phyloP scores from a whole-genome alignment of 345 rosid species.

The Citrus hindsii region DNA sequence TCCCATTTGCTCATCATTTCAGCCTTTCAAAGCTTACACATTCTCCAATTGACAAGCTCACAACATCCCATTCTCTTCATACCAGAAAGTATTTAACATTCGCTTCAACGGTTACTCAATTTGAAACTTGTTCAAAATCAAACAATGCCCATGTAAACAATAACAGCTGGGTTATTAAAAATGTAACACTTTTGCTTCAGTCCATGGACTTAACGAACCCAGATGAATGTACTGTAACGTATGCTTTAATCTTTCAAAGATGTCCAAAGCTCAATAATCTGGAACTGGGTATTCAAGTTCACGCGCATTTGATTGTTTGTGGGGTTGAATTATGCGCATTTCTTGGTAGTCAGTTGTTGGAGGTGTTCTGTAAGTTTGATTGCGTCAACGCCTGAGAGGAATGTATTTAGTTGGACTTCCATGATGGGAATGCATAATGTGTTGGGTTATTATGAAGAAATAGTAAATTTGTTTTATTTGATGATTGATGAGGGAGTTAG shows the following conservation, averaged over 20 bases:
- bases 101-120: not conserved
- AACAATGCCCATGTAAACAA: not conserved
- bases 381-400: not conserved
- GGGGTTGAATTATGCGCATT: constrained; percentile 8
- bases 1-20: not conserved
- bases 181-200: constrained; percentile 1
- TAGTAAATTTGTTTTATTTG: constrained; percentile 7
- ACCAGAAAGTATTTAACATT: not conserved
- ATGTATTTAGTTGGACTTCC: constrained; percentile 10
- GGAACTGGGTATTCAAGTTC: constrained; percentile 7
- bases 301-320: constrained; percentile 1
- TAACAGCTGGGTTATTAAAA: not conserved
- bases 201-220: constrained; percentile 1
- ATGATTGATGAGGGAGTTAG: constrained; percentile 4
- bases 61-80: not conserved
- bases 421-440: constrained; percentile 7
- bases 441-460: constrained; percentile 6
- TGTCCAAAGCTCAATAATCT: not conserved
- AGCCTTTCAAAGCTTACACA: not conserved
- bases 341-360: constrained; percentile 8
- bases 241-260: constrained; percentile 5
- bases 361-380: not conserved
- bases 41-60: not conserved
- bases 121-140: not conserved
- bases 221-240: not conserved